These are phyloP conservation scores for Smallanthus sonchifolius DNA, from an alignment of 129 eudicot species.

Conservation along the genomic window DNA sequence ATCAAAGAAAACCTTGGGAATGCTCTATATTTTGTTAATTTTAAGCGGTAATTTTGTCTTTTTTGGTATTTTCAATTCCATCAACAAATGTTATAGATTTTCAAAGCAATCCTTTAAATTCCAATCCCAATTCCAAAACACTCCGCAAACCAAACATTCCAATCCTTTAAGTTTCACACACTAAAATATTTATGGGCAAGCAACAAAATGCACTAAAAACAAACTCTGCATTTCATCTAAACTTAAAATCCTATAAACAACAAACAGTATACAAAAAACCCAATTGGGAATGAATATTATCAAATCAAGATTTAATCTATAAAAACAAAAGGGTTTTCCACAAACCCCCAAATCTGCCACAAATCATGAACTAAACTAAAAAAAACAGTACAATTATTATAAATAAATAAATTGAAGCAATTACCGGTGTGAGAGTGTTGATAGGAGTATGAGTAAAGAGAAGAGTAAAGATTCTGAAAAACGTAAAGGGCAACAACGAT, in stretches of 20 bases:
- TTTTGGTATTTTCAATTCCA: too few relatives aligned
- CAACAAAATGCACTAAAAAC: not conserved
- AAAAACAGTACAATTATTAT: not conserved
- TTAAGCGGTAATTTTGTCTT: too few relatives aligned
- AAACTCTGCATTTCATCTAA: not conserved
- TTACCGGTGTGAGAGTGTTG: slow-evolving; percentile 48
- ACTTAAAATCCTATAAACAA: not conserved
- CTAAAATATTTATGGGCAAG: not conserved
- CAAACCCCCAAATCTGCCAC: not conserved
- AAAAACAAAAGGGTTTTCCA: not conserved
- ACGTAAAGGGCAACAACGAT: slow-evolving; percentile 76
- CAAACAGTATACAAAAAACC: not conserved
- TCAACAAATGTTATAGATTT: too few relatives aligned
- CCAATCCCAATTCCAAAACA: too few relatives aligned
- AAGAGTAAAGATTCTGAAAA: slow-evolving; percentile 62
- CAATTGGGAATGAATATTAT: not conserved
- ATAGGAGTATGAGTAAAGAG: slow-evolving; percentile 61
- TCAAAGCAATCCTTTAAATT: too few relatives aligned
- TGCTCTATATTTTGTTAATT: too few relatives aligned
- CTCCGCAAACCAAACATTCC: too few relatives aligned
- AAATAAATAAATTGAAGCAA: not conserved
- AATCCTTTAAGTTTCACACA: not conserved
- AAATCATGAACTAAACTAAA: not conserved
- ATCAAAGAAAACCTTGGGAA: too few relatives aligned
- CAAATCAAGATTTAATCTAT: not conserved